Base-by-base conservation (phyloP, 2,329 filamentous ascomycete genomes). In the Arthrobotrys musiformis region DNA sequence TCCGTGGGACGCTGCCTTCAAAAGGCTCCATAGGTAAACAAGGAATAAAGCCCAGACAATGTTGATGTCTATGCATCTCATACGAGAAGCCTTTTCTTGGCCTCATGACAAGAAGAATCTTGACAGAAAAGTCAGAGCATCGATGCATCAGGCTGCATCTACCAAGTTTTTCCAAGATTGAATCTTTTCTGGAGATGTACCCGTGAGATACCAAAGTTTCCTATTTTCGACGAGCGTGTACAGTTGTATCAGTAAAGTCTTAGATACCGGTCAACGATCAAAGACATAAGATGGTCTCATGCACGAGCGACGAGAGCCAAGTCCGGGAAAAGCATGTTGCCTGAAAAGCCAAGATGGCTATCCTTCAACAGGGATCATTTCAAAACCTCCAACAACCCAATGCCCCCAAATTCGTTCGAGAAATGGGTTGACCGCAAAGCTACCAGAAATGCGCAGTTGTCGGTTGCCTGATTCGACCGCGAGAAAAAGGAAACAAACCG, bases 271-370 rank as follows among this genome's bases (percentile, higher is more conserved):
- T 22, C 50, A 33, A 7, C n/a, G 63, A 46, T 48, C 35, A 67
- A 28, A 67, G 52, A 66, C 52, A 61, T 44, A 50, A 60, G 69
- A 33, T 2, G 64, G 66, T 68, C 40, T 64, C 40, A 76, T 75
- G 70, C 70, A 75, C 19, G 64, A 42, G 54, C 64, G 56, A 60
- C 72, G 72, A 70, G 64, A 40, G 72, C 72, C 72, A 70, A 76
- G 64, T 50, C n/a, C 37, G 46, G n/a, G 33, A 30, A 69, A 63
- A 64, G 72, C 72, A 76, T 76, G 72, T 76, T 76, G 72, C 72
- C 72, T 76, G 72, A 76, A 76, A 76, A 70, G 72, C 72, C 72
- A 76, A 76, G 72, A 37, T 37, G 70, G 37, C 52, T 28, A 75
- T 75, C 70, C 70, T 68, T 67, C 17, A 42, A 63, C 64, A 35